A percentile compares a stretch with the other conserved stretches of the same genome.
Evolutionary conservation across 2,329 filamentous ascomycete species (phyloP).

Genomic region (Penicillium griseofulvum): DNA sequence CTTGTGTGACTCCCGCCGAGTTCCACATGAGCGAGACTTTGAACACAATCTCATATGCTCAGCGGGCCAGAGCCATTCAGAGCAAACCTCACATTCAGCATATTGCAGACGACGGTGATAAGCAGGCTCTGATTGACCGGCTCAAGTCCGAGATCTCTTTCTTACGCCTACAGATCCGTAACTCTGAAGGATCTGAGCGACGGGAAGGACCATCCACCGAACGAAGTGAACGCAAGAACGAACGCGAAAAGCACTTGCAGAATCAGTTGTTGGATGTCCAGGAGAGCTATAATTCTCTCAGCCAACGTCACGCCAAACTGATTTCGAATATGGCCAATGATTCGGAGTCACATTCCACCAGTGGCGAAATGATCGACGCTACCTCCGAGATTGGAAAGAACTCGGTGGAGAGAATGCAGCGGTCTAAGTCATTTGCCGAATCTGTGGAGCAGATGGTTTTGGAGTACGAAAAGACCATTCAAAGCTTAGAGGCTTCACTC

Average conservation of each 20-base stretch:
- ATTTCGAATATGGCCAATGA: slow-evolving; percentile 91
- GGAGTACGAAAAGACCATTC: slow-evolving; percentile 98
- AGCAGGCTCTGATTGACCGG: slow-evolving; percentile 88
- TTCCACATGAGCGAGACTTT: slow-evolving; percentile 97
- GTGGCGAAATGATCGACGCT: slow-evolving; percentile 42
- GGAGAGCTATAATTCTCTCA: slow-evolving; percentile 90
- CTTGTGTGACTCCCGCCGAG: slow-evolving; percentile 92
- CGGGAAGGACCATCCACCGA: slow-evolving; percentile 60
- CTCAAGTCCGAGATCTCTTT: slow-evolving; percentile 93
- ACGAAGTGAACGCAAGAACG: slow-evolving; percentile 72
- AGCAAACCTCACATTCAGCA: slow-evolving; percentile 97
- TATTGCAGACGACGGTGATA: slow-evolving; percentile 82
- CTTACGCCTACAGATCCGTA: slow-evolving; percentile 87
- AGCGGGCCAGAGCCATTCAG: slow-evolving; percentile 92
- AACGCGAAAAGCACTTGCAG: slow-evolving; percentile 85
- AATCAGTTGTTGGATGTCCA: slow-evolving; percentile 90
- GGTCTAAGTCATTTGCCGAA: slow-evolving; percentile 93
- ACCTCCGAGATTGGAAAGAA: slow-evolving; percentile 66
- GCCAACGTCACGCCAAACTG: slow-evolving; percentile 89
- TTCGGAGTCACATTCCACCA: slow-evolving; percentile 54
- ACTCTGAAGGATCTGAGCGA: slow-evolving; percentile 67
- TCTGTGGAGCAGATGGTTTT: slow-evolving; percentile 94
- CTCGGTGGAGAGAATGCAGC: slow-evolving; percentile 82
- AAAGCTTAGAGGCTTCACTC: slow-evolving; percentile 84
- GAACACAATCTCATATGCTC: slow-evolving; percentile 96